phyloP scores from a whole-genome alignment of 2,329 filamentous ascomycete genomes.

The Monilinia fructigena region DNA sequence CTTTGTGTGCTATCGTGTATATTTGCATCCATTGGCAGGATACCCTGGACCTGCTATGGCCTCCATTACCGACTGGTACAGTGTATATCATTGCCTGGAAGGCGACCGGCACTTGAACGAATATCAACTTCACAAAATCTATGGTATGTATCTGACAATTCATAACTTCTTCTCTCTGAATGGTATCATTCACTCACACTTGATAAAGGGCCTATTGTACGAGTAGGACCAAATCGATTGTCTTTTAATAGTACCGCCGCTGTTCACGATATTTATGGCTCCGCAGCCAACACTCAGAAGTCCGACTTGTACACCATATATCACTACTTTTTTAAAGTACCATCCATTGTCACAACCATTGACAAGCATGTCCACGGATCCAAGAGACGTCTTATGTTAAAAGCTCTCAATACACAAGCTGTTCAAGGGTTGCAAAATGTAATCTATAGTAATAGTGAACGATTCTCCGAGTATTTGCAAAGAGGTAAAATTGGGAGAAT shows the following conservation, averaged over 20 bases:
- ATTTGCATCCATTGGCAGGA: constrained; percentile 63
- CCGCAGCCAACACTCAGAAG: constrained; percentile 1
- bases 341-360: neutral
- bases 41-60: constrained; percentile 65
- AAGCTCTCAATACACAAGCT: neutral
- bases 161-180: neutral
- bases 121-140: constrained; percentile 66
- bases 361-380: neutral
- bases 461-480: neutral
- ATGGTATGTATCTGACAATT: constrained; percentile 50
- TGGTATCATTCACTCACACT: neutral
- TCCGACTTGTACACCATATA: constrained; percentile 12
- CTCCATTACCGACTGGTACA: constrained; percentile 61
- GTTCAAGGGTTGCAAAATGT: neutral
- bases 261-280: constrained; percentile 10
- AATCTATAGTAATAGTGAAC: neutral
- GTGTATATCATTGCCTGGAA: constrained; percentile 72
- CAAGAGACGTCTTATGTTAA: constrained; percentile 3
- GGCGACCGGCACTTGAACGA: constrained; percentile 76
- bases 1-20: constrained; percentile 52
- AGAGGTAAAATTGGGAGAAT: constrained; percentile 1
- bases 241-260: neutral
- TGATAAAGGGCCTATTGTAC: constrained; percentile 57
- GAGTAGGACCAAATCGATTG: constrained; percentile 38
- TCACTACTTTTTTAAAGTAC: constrained; percentile 10